These are phyloP conservation scores for Sporothrix brunneoviolacea DNA, from an alignment of 2,329 filamentous ascomycete genomes.

Conservation along the genomic window DNA sequence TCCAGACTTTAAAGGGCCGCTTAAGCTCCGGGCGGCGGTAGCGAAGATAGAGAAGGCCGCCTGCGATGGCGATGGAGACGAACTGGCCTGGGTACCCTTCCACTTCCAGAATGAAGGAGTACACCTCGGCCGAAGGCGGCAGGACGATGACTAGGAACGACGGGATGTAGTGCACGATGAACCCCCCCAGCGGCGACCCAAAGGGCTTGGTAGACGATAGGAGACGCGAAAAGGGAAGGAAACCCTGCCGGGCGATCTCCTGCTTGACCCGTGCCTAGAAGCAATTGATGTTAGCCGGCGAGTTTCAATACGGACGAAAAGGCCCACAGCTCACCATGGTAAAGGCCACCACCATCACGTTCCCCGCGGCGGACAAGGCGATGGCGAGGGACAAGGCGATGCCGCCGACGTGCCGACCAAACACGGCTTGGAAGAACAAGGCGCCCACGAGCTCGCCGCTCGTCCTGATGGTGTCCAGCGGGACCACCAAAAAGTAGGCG, in stretches of 20 bases:
- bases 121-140: slow-evolving; percentile 59
- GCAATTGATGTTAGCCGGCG: background rate
- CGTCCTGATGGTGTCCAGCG: slow-evolving; percentile 57
- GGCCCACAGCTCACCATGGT: slow-evolving; percentile 42
- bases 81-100: slow-evolving; percentile 62
- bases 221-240: slow-evolving; percentile 55
- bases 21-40: slow-evolving; percentile 51
- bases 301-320: background rate
- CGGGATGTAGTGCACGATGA: slow-evolving; percentile 63
- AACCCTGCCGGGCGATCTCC: slow-evolving; percentile 64
- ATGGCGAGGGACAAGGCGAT: slow-evolving; percentile 56
- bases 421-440: slow-evolving; percentile 58
- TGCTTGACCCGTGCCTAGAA: slow-evolving; percentile 60
- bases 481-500: slow-evolving; percentile 58
- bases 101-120: slow-evolving; percentile 66
- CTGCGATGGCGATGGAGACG: slow-evolving; percentile 48
- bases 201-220: slow-evolving; percentile 62
- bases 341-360: slow-evolving; percentile 68
- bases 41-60: slow-evolving; percentile 56
- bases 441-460: slow-evolving; percentile 64
- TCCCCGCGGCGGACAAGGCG: slow-evolving; percentile 60
- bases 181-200: slow-evolving; percentile 58
- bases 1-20: slow-evolving; percentile 60
- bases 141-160: slow-evolving; percentile 60
- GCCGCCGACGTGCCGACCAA: slow-evolving; percentile 52